These are phyloP conservation scores for Asclepias syriaca DNA, from an alignment of 257 asterid species.

Conservation along the genomic window DNA sequence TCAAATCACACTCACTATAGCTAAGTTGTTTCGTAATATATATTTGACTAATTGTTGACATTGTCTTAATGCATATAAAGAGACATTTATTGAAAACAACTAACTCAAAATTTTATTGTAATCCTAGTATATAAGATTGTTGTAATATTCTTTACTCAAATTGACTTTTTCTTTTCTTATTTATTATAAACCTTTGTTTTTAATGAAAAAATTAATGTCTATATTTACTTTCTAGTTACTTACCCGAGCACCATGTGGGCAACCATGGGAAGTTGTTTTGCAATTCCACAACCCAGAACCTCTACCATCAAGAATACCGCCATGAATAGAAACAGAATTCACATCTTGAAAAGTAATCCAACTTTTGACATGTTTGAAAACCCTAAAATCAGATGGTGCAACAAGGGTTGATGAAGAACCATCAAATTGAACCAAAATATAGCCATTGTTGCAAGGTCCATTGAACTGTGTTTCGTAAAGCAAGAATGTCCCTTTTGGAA, in stretches of 20 bases:
- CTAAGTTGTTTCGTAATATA: no score
- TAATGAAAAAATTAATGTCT: neutral
- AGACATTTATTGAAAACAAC: no score
- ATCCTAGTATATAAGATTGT: no score
- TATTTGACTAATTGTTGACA: no score
- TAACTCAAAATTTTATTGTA: no score
- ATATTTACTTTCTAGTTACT: neutral
- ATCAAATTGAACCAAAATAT: neutral
- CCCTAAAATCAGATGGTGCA: neutral
- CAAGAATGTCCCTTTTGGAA: neutral
- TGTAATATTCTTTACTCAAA: no score
- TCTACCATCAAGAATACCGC: slow-evolving; percentile 5
- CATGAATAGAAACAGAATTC: neutral
- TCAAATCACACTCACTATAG: no score
- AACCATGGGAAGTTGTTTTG: neutral
- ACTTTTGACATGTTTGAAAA: neutral
- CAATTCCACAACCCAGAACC: neutral
- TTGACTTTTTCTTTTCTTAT: no score
- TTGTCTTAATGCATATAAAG: no score
- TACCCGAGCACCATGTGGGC: neutral
- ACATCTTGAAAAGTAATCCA: neutral
- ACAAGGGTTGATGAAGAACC: neutral
- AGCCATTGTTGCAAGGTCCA: neutral
- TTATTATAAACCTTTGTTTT: neutral
- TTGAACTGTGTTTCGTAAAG: neutral